These are phyloP conservation scores for Mycena chlorophos DNA, from an alignment of 768 basidiomycete species.

Conservation along the genomic window DNA sequence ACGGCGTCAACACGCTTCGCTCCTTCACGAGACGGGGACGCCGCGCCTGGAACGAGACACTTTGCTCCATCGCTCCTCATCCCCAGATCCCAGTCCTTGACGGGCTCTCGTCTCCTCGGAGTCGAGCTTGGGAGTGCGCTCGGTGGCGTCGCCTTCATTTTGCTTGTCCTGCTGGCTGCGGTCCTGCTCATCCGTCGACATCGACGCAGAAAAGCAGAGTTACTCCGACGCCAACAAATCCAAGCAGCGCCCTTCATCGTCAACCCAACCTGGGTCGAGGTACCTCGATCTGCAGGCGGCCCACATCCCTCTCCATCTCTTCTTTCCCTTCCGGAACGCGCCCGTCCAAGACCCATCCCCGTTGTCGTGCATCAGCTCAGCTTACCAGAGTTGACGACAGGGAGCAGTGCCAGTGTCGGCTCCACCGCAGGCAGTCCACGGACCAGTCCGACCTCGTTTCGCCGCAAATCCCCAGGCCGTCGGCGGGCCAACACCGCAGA, in stretches of 20 bases:
- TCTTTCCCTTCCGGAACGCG: constrained; percentile 19
- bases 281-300: background rate
- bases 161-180: background rate
- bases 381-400: constrained; percentile 15
- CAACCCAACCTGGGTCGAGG: constrained; percentile 17
- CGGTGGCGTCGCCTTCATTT: constrained; percentile 10
- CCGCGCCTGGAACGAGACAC: too few species aligned
- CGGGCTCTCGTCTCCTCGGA: constrained; percentile 8
- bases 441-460: too few species aligned
- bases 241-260: constrained; percentile 15
- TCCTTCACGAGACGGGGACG: too few species aligned
- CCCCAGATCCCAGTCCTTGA: too few species aligned
- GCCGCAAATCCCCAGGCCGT: too few species aligned
- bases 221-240: constrained; percentile 1
- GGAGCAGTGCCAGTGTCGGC: too few species aligned
- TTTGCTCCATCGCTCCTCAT: too few species aligned
- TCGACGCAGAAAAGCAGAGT: background rate
- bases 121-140: constrained; percentile 14
- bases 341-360: constrained; percentile 8
- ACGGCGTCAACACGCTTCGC: too few species aligned
- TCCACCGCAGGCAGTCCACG: too few species aligned
- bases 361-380: constrained; percentile 8
- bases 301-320: constrained; percentile 7
- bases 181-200: constrained; percentile 5
- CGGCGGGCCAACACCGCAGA: too few species aligned